phyloP scores from a whole-genome alignment of 768 basidiomycete species.

The Mrakia blollopis region DNA sequence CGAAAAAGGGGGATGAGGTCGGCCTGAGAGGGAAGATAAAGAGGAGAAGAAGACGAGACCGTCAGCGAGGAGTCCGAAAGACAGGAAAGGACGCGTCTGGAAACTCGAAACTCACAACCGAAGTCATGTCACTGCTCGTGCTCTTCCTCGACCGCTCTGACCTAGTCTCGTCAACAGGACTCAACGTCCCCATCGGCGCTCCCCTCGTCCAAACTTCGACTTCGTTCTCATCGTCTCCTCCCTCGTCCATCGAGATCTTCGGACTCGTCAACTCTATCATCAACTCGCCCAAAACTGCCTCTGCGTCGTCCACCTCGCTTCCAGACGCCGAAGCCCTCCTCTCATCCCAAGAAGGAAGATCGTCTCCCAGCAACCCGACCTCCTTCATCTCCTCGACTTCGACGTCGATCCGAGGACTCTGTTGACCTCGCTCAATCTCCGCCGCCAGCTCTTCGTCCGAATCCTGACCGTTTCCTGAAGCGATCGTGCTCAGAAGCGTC shows the following conservation, averaged over 20 bases:
- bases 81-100: not conserved
- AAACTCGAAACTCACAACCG: not conserved
- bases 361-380: too few species aligned
- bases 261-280: slow-evolving; percentile 2
- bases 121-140: slow-evolving; percentile 6
- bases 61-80: not conserved
- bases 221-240: not conserved
- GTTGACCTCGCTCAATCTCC: not conserved
- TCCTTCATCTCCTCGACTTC: not conserved
- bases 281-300: not conserved
- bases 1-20: slow-evolving; percentile 1
- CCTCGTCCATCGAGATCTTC: not conserved
- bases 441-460: not conserved
- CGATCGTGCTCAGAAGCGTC: not conserved
- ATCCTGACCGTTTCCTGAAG: not conserved
- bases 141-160: not conserved
- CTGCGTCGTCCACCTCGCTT: not conserved
- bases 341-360: not conserved
- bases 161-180: not conserved
- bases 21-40: not conserved
- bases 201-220: not conserved
- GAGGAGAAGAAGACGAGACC: too few species aligned
- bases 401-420: not conserved
- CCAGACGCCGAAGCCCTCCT: not conserved
- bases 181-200: not conserved